phyloP scores from a whole-genome alignment of 805 yeast species.

The Saccharomycopsis capsularis region DNA sequence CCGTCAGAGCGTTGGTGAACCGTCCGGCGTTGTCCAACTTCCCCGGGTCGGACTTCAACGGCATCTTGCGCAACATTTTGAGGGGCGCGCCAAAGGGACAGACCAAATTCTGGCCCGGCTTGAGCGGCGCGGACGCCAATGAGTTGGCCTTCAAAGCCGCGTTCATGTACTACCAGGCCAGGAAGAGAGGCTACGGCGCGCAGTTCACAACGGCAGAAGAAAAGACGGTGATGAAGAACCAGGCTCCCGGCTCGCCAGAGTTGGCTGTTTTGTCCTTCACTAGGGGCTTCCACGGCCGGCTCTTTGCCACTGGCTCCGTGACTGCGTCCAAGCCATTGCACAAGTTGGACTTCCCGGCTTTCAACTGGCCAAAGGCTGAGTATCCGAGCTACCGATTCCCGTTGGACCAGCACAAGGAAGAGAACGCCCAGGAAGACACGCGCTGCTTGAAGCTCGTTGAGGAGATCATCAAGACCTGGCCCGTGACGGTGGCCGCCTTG shows the following conservation, averaged over 20 bases:
- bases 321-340: constrained; percentile 53
- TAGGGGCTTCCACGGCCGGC: constrained; percentile 50
- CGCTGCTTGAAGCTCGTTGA: constrained; percentile 42
- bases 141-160: constrained; percentile 70
- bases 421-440: constrained; percentile 42
- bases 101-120: constrained; percentile 54
- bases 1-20: constrained; percentile 58
- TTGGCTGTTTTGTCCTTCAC: constrained; percentile 48
- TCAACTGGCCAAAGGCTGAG: constrained; percentile 50
- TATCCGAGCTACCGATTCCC: constrained; percentile 51
- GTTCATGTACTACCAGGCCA: constrained; percentile 54
- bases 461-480: constrained; percentile 32
- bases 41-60: constrained; percentile 49
- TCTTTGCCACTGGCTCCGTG: constrained; percentile 49
- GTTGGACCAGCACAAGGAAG: constrained; percentile 37
- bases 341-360: constrained; percentile 54
- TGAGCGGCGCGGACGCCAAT: constrained; percentile 63
- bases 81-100: constrained; percentile 62
- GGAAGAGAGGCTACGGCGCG: constrained; percentile 38
- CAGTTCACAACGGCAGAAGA: constrained; percentile 43
- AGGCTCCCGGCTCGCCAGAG: constrained; percentile 47
- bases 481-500: constrained; percentile 43
- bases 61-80: constrained; percentile 41
- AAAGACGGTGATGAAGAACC: constrained; percentile 42
- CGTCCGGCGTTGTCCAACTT: constrained; percentile 65